Percentiles rank a stretch among this genome's conserved stretches.
Conservation (phyloP, 2,329 filamentous ascomycete genomes). For the Pyricularia pennisetigena region DNA sequence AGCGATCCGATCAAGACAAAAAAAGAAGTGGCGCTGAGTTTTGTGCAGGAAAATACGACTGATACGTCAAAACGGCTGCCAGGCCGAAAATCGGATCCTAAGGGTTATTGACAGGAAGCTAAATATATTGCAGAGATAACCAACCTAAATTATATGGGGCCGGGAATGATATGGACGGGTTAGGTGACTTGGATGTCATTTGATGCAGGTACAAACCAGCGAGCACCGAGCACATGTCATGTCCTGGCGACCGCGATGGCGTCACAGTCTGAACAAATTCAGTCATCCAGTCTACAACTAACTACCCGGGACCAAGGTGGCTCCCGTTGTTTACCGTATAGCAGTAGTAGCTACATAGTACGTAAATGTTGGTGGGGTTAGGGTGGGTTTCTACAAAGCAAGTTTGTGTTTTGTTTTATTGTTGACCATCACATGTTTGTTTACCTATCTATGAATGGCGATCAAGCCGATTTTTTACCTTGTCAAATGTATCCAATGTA, state of each 20-base stretch:
- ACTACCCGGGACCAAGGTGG: too few relatives aligned
- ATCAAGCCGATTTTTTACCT: neutral
- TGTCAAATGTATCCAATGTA: neutral
- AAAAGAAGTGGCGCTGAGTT: neutral
- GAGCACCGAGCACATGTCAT: neutral
- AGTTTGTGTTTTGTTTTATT: neutral
- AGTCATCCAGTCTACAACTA: neutral
- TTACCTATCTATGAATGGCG: too few relatives aligned
- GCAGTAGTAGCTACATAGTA: too few relatives aligned
- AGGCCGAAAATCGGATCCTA: neutral
- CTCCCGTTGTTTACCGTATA: too few relatives aligned
- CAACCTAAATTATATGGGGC: neutral
- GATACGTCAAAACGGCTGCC: neutral
- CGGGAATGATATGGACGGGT: neutral
- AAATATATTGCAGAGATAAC: neutral
- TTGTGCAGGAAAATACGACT: neutral
- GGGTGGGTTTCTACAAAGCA: neutral
- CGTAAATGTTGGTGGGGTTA: neutral
- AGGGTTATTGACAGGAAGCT: neutral
- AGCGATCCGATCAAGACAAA: neutral
- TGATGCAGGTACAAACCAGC: neutral
- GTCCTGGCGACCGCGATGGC: neutral
- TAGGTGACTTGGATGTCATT: neutral
- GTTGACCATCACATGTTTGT: neutral
- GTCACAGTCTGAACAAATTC: neutral